Base-by-base conservation (phyloP, 768 basidiomycete species). In the Termitomyces titanicus region DNA sequence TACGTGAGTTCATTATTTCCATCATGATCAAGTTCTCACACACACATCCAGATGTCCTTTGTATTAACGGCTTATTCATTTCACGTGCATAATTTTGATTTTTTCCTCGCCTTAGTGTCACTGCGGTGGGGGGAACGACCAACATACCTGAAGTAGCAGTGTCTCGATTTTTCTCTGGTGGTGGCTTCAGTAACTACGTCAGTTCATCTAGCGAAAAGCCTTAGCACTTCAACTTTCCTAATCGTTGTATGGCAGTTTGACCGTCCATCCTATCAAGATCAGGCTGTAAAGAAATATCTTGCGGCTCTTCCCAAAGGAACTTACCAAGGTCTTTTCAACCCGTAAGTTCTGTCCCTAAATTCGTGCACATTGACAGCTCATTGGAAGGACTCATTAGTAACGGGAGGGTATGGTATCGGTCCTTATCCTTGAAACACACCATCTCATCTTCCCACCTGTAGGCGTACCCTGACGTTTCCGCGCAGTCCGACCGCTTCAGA, bases 131-230 rank as follows among this genome's bases (percentile, higher is more conserved):
- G 7, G 89, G 81, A 9, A 89, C 88, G 1, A 68, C 66, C 22
- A 57, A 70, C 38, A 69, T 86, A 11, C 87, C 85, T 0, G 88
- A 91, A 65, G 74, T 74, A 13, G 82, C 81, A 0, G 79, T 77
- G 0, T 64, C 42, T 27, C 60, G 65, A 2, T 72, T 69, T 58
- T 85, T 88, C 72, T 88, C 85, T 12, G 85, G 86, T 1, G 88
- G 88, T 34, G 88, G 88, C 3, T 91, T 89, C 71, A 88, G 86
- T 64, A 74, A 86, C 58, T 81, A 82, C 50, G 85, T 86, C 12
- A 59, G 78, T 74, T 53, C 12, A 35, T 39, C n/a, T 18, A 42
- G 15, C 35, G 15, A n/a, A 31, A 20, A 39, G 15, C 6, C 43
- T 31, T 34, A n/a, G 24, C 24, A 31, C 35, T 24, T 29, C 43